A percentile compares a stretch with the other conserved stretches of the same genome.
phyloP scores from a whole-genome alignment of 1,284 basidiomycete species.

The Malassezia brasiliensis region DNA sequence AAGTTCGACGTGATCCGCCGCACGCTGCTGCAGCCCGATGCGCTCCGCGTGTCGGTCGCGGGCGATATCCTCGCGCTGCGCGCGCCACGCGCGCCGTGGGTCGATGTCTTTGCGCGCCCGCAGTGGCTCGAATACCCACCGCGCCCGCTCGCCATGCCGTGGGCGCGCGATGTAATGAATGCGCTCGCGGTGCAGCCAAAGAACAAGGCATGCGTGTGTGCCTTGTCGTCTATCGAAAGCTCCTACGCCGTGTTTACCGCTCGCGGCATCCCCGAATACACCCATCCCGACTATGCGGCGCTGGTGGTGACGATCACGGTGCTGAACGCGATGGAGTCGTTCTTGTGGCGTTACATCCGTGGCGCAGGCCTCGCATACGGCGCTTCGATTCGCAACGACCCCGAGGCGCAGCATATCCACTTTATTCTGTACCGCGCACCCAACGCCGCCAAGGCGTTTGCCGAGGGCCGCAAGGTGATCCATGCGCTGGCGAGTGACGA shows the following conservation, averaged over 20 bases:
- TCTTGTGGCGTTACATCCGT: conserved; percentile 61
- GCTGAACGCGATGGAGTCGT: conserved; percentile 87
- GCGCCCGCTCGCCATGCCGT: conserved; percentile 56
- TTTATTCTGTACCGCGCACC: conserved; percentile 73
- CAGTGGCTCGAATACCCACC: conserved; percentile 11
- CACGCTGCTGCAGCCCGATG: conserved; percentile 56
- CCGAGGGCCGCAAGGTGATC: conserved; percentile 58
- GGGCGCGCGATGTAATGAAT: conserved; percentile 64
- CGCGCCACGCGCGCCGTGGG: conserved; percentile 56
- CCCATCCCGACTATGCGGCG: conserved; percentile 72
- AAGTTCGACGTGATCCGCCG: conserved; percentile 32
- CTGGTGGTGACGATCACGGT: conserved; percentile 75
- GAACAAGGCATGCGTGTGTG: conserved; percentile 67
- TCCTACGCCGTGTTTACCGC: conserved; percentile 73
- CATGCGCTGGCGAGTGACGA: conserved; percentile 40
- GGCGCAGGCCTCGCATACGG: conserved; percentile 64
- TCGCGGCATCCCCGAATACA: conserved; percentile 53
- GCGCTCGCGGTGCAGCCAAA: conserved; percentile 63
- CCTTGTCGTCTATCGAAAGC: conserved; percentile 87
- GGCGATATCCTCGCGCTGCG: conserved; percentile 68
- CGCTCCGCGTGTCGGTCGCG: conserved; percentile 73
- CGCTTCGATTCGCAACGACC: conserved; percentile 66
- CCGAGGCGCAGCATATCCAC: conserved; percentile 69
- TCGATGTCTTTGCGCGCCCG: conserved; percentile 10
- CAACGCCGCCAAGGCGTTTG: conserved; percentile 71